These are phyloP conservation scores for Jimgerdemannia lactiflua DNA, from an alignment of 192 early-diverging fungal species.

Conservation along the genomic window DNA sequence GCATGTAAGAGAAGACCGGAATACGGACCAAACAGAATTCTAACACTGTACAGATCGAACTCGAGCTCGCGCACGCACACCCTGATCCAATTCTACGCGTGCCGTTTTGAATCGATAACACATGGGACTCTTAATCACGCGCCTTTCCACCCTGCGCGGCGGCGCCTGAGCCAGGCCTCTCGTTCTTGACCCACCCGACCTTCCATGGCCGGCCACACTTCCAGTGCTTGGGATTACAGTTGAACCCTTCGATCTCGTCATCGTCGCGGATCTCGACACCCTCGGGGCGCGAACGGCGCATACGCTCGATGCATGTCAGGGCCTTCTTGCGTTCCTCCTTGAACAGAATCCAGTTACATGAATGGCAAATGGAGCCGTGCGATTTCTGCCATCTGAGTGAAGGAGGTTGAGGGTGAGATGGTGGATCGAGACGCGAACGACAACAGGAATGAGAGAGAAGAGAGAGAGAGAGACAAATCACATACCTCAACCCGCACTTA, in stretches of 20 bases:
- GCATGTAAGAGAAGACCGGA: too few relatives aligned
- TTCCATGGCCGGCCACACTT: slow-evolving; percentile 31
- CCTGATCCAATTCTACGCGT: too few relatives aligned
- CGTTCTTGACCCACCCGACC: slow-evolving; percentile 26
- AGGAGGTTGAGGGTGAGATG: not conserved
- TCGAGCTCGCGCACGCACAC: too few relatives aligned
- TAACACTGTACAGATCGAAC: too few relatives aligned
- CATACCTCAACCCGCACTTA: slow-evolving; percentile 39
- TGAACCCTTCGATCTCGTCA: slow-evolving; percentile 26
- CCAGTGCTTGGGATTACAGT: slow-evolving; percentile 34
- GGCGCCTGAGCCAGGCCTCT: not conserved
- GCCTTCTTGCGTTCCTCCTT: slow-evolving; percentile 38
- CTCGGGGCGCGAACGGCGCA: slow-evolving; percentile 16
- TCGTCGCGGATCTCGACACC: slow-evolving; percentile 17
- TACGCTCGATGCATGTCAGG: slow-evolving; percentile 23
- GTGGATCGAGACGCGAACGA: too few relatives aligned
- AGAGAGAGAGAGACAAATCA: not conserved
- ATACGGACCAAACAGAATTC: too few relatives aligned
- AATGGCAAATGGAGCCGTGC: slow-evolving; percentile 24
- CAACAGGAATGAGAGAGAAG: not conserved
- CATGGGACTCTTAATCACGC: not conserved
- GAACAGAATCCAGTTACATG: slow-evolving; percentile 34
- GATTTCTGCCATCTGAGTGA: slow-evolving; percentile 32
- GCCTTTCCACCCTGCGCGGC: not conserved
- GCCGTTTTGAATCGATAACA: not conserved